Base-by-base conservation (phyloP, 208 protist species). In the Entamoeba dispar region DNA sequence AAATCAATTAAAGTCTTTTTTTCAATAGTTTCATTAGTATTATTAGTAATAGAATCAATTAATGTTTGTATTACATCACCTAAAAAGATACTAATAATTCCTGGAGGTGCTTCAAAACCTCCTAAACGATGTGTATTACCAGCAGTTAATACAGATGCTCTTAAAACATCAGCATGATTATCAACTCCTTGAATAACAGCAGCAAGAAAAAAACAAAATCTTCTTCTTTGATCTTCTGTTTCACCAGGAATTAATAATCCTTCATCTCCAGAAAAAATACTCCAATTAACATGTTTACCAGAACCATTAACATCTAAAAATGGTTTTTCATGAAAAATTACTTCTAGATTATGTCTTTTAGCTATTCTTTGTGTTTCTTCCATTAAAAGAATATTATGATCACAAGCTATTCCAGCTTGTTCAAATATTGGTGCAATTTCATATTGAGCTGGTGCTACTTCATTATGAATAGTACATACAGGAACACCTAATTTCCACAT, bases 281-380 rank as follows among this genome's bases (percentile, higher is more conserved):
- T 95, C 94, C 95, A 97, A 95, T 98, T 98, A 95, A 97, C 97
- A 94, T 98, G 97, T 95, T 97, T 97, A 91, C 97, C 97, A 5
- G 93, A 95, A 50, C 96, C 96, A 92, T 97, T 97, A 91, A 98
- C 92, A 91, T 94, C 93, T 17, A 92, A 73, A 92, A 97, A 98
- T 52, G 97, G 97, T 94, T 98, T 98, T 94, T 98, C 97, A 57
- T 98, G 96, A 22, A 97, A 90, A 17, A 97, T 93, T 50, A 50
- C 92, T 12, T 93, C 94, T 0, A 97, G 93, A 91, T 93, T 96
- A 92, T 97, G 96, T 49, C 95, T 91, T 6, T 50, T 92, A 4
- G 95, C 95, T n/a, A 96, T 93, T 22, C 95, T 93, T 14, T 96
- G 91, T 17, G 95, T 43, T 3, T 96, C 31, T 93, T 96, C 93